Evolutionary conservation across 495 filamentous ascomycete species (phyloP).

Genomic region (Hyaloscypha bicolor): DNA sequence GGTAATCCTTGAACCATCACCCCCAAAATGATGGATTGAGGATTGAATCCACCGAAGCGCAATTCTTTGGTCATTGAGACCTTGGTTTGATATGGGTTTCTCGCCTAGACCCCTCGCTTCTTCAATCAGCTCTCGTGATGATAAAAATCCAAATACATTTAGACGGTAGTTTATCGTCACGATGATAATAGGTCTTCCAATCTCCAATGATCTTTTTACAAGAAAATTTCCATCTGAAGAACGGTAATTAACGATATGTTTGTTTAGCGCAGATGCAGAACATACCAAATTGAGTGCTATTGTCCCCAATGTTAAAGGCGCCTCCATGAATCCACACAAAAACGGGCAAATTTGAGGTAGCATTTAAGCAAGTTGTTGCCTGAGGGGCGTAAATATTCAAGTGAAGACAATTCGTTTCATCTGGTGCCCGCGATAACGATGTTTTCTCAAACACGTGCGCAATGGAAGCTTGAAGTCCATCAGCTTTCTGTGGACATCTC

Average conservation of each 20-base stretch:
- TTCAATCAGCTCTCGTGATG: not conserved
- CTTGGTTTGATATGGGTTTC: not conserved
- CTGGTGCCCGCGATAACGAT: not conserved
- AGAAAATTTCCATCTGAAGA: not conserved
- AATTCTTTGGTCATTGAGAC: not conserved
- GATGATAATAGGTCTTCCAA: not conserved
- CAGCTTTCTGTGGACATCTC: not conserved
- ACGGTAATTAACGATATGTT: not conserved
- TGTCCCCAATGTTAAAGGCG: not conserved
- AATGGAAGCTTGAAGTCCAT: not conserved
- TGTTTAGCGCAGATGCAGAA: not conserved
- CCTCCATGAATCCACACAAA: constrained; percentile 5
- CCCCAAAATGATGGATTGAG: not conserved
- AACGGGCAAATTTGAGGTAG: not conserved
- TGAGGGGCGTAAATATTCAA: not conserved
- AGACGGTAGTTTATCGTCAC: not conserved
- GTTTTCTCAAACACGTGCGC: not conserved
- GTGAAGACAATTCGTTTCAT: not conserved
- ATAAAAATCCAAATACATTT: not conserved
- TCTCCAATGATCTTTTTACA: not conserved
- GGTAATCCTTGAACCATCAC: not conserved
- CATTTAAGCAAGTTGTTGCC: not conserved
- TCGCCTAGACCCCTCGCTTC: not conserved
- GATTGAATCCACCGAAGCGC: not conserved
- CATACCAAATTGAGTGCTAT: not conserved